Evolutionary conservation across 1,284 basidiomycete genomes (phyloP), one percentile per base, ranked within the genome.

Genomic region (Heterobasidion occidentale): DNA sequence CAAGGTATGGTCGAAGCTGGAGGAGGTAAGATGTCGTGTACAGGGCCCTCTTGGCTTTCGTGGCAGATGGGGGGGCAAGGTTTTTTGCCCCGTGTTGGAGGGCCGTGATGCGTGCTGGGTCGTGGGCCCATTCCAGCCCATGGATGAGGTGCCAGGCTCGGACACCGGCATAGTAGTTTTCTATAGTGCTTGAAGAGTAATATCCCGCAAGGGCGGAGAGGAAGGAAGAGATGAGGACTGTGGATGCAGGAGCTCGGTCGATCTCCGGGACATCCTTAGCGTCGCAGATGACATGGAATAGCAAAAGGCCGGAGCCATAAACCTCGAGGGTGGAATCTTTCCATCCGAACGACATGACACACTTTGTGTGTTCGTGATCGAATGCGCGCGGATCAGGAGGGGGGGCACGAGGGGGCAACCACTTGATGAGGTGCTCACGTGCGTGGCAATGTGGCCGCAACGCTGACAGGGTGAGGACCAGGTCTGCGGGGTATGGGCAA

Each of bases 221-320:
- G 58, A 66, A 67, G 9, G 55, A 36, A 1, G 46, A 14, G 1
- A 65, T 49, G 3, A 68, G 57, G 0, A 35, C 44, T 0, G 54
- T 15, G 1, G 45, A 38, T 42, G 38, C 38, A 15, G 15, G 38
- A 42, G 60, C 54, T 0, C 64, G 52, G 0, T 58, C 52, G 0
- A 33, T 2, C 7, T 73, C 69, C 0, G 64, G 51, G 0, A 71
- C 59, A 6, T 50, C 36, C 0, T 57, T 47, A 0, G 27, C 1
- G 27, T 73, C 67, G 20, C 70, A 72, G 51, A 64, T 70, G 0
- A 67, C 55, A 33, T 73, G 71, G 51, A 62, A 74, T 0, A 63
- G 49, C 0, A 70, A 60, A 0, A 74, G 61, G 0, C 71, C 70
- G 0, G 67, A 5, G 0, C 66, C 68, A 20, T 74, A 74, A 0